Base-by-base conservation (phyloP, 2,329 filamentous ascomycete genomes). In the Juglanconis sp. region DNA sequence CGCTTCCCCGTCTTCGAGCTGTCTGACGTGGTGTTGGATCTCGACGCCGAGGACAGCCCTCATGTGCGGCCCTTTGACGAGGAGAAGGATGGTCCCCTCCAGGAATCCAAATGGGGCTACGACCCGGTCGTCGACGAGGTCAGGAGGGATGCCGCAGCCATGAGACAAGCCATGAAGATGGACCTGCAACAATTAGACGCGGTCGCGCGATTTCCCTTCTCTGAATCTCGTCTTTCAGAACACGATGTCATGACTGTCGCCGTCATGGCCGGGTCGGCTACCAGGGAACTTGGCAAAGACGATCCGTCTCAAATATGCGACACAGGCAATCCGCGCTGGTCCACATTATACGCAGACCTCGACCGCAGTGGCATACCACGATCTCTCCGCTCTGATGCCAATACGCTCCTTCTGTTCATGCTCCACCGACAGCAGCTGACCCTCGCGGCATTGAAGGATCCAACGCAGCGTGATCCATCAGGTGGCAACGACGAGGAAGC, bases 41-140 rank as follows among this genome's bases (percentile, higher is more conserved):
- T 86, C 44, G 82, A 85, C 64, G 78, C 79, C 49, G 75, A 79
- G 62, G 73, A 77, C 24, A 77, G 68, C 63, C 70, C 67, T 1
- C 68, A 73, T 51, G 80, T 84, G 44, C 78, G 81, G 34, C 66
- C 69, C 2, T 77, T 71, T 57, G 70, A 75, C 50, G 65, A 72
- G 3, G 64, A 73, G 3, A 63, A 66, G 4, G 71, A 79, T 49
- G 77, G 77, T 56, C 67, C 64, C n/a, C 63, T 55, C 3, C 70
- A 73, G 62, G 49, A 42, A 44, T 65, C 62, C 17, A 69, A 63
- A 58, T 79, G 74, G 73, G 44, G 53, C 2, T n/a, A 52, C 17
- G 53, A 65, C 15, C 61, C 65, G 4, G 56, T 51, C 3, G 40
- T 66, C 2, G 61, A 66, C 53, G 35, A 67, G 11, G 62, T 74